Evolutionary conservation across 331 rosid genomes (phyloP), one percentile per base, ranked within the genome.

Genomic region (Malus hybrid): DNA sequence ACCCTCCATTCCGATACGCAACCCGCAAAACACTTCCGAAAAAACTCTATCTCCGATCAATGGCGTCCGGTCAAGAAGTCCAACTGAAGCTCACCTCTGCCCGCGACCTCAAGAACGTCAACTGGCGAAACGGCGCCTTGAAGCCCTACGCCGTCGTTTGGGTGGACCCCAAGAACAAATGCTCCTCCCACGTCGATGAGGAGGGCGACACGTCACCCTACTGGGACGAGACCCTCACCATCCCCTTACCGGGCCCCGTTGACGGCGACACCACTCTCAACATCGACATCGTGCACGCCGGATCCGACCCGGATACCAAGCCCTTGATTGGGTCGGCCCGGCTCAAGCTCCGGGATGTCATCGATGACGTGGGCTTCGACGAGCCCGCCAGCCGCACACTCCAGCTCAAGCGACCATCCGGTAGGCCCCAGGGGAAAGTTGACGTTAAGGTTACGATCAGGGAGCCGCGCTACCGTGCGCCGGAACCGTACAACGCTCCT

Each of bases 141-240:
- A 78, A 67, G 67, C 94, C 98, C 0, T 93, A 93, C 90, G 96
- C 81, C 82, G 96, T 93, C 83, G 87, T 87, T 5, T 93, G 98
- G 97, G 89, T 88, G 0, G 94, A 93, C 28, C 84, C 93, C 2
- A 80, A 61, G 9, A 74, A 62, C 84, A 89, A 86, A 20, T 44
- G 78, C 67, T 72, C 93, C 53, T 77, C 91, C 30, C 75, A 5
- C 8, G 87, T 86, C 12, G 96, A 91, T 65, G 81, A 82, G 3
- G 53, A 57, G 4, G 93, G 97, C 12, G 94, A 91, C 82, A 83
- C 84, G 0, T 84, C 81, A 1, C 93, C 97, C 7, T 60, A 26
- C 3, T 91, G 97, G 97, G 91, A 93, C 44, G 82, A 91, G n/a
- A 83, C 90, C 0, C 85, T 93, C 3, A 36, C 62, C 10, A 33